A percentile compares a stretch with the other conserved stretches of the same genome.
phyloP scores from a whole-genome alignment of 768 basidiomycete species.

The Mycena olivaceomarginata region DNA sequence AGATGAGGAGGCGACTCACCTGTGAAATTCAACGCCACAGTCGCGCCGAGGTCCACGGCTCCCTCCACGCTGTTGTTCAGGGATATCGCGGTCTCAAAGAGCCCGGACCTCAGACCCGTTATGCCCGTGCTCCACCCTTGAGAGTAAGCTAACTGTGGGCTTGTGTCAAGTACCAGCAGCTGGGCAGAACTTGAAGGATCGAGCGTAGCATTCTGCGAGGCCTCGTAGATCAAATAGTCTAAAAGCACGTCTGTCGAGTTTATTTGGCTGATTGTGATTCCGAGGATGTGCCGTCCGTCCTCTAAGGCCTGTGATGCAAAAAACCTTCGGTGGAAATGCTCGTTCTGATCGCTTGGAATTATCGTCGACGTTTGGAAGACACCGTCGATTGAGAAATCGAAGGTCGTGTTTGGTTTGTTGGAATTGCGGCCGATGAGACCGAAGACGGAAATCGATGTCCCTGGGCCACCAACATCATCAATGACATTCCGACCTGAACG shows the following conservation, averaged over 20 bases:
- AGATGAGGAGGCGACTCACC: not conserved
- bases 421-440: not conserved
- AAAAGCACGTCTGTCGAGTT: not conserved
- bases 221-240: constrained; percentile 24
- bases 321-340: not conserved
- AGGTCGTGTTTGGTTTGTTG: not conserved
- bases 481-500: not conserved
- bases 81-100: not conserved
- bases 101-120: not conserved
- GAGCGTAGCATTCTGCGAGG: not conserved
- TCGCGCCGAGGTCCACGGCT: constrained; percentile 8
- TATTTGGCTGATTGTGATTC: constrained; percentile 4
- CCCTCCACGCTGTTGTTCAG: constrained; percentile 15
- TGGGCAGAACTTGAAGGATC: not conserved
- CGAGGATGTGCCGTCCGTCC: not conserved
- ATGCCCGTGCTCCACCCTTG: constrained; percentile 12
- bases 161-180: constrained; percentile 13
- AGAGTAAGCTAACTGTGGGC: constrained; percentile 8
- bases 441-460: not conserved
- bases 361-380: not conserved
- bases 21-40: constrained; percentile 21
- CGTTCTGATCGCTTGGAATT: not conserved
- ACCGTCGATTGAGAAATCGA: not conserved
- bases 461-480: not conserved
- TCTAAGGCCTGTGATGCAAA: not conserved